Evolutionary conservation across 768 basidiomycete species (phyloP), one percentile per base, ranked within the genome.

Genomic region (Podaxis sp.): DNA sequence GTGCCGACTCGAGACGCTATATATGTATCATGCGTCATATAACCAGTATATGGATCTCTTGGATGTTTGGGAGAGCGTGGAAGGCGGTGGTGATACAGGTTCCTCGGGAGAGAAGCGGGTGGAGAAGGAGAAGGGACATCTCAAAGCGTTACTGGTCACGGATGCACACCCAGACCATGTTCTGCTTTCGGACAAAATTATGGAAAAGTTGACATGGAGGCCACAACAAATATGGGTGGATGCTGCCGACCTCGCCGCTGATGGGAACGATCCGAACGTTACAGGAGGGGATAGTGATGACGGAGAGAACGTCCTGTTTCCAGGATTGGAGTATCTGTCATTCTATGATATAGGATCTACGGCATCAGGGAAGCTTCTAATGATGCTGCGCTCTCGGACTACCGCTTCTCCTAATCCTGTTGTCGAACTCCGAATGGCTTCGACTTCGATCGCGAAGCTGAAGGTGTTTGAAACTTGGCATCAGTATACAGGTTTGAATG

Each of bases 1-100:
- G 3, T 64, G 62, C 60, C 54, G 44, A 4, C 62, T 66, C 13
- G 53, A 64, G 37, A 66, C 62, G 30, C 38, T 66, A 26, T 60
- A 64, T 52, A 24, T 66, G n/a, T 66, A 66, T 26, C 26, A 41
- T 33, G 41, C 54, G n/a, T 38, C 58, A 4, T 52, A 53, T 22
- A 11, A 48, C 26, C 10, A 46, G 17, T 38, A 49, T 8, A 12
- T 22, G 5, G 58, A 64, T 20, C 63, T 66, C 17, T 33, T 66
- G 22, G 58, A 63, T 26, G 58, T 63, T 53, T 48, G 63, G n/a
- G 50, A 60, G 48, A 58, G 13, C 26, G 54, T 59, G 17, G 56
- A 64, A 48, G 44, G 30, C 28, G 22, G 46, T 36, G 28, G 28
- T 24, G 11, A n/a, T 17, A 4, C 12, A 6, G 28, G 10, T n/a